Percentiles rank a stretch among this genome's conserved stretches.
Evolutionary conservation across 2,329 filamentous ascomycete genomes (phyloP).

Genomic region (Fusarium succisae): DNA sequence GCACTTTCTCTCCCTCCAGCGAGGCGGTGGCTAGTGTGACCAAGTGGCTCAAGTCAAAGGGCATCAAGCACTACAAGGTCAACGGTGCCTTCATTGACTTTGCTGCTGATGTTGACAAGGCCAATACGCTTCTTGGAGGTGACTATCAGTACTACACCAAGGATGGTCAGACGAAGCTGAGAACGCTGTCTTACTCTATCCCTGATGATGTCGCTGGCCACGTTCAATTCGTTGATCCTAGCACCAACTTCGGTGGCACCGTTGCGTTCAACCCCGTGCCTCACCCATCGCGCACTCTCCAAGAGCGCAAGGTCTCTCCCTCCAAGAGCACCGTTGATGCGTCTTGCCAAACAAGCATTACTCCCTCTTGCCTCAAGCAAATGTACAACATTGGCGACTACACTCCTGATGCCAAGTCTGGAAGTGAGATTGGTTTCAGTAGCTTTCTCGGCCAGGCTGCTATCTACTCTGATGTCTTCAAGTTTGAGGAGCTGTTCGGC

Average conservation of each 20-base stretch:
- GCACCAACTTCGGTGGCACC: conserved; percentile 28
- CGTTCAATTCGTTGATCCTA: conserved; percentile 27
- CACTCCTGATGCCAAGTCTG: conserved; percentile 9
- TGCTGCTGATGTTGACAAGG: conserved; percentile 18
- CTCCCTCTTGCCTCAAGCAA: conserved; percentile 26
- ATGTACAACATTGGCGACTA: conserved; percentile 29
- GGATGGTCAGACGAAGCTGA: conserved; percentile 15
- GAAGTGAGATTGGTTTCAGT: conserved; percentile 25
- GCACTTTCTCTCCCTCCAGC: conserved; percentile 4
- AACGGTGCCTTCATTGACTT: conserved; percentile 25
- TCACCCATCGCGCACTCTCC: conserved; percentile 1
- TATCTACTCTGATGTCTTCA: conserved; percentile 16
- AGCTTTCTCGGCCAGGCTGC: conserved; percentile 25
- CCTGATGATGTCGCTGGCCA: conserved; percentile 3
- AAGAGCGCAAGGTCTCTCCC: not conserved
- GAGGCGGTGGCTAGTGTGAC: conserved; percentile 18
- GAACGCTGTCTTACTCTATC: conserved; percentile 27
- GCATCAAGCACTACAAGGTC: conserved; percentile 26
- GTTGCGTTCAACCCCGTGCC: conserved; percentile 15
- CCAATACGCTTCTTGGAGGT: not conserved
- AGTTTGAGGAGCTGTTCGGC: conserved; percentile 23
- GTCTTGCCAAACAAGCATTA: conserved; percentile 29
- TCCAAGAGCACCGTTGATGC: conserved; percentile 23
- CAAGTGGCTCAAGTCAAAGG: conserved; percentile 25
- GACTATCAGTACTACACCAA: conserved; percentile 27